Base-by-base conservation (phyloP, 1,139 yeast genomes). In the Geotrichum macrosporum region DNA sequence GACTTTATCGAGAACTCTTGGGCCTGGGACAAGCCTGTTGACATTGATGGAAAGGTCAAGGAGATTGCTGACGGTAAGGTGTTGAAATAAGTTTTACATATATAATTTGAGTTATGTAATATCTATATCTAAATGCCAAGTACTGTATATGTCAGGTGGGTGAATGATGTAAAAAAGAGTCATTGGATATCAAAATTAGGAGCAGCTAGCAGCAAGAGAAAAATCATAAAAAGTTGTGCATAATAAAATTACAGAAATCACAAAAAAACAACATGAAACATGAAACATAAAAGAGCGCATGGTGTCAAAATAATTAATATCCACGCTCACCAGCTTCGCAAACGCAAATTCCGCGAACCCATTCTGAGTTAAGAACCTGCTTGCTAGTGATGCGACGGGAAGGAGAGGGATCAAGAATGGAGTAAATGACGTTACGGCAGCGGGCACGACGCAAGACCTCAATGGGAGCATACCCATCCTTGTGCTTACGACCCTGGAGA, bases 381-480 rank as follows among this genome's bases (percentile, higher is more conserved):
- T 80, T 79, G 22, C 94, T 95, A 19, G 86, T 89, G 55, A 92
- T 84, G 62, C 98, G 75, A 56, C 97, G 74, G 29, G 64, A 57
- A 2, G 97, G 95, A 42, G 81, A 80, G 1, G 98, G 97, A 61
- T 92, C 97, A 59, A 89, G 71, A 46, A 92, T 84, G 19, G 95
- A 85, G 65, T 89, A 89, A 48, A 92, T 83, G 35, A 89, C 97
- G 60, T 92, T 89, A 43, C 95, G 73, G 63, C 97, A 88, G 56
- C 94, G 72, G 1, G 94, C 61, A 4, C 95, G 71, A 61, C 88
- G 83, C 58, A 89, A 70, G 47, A 70, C 66, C 65, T 89, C 97
- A 53, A 89, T 86, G 1, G 96, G 97, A 60, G 83, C 95, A 61
- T 86, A 92, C 2, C 97, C 97, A 26, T 80, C 75, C 20, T 83